Conservation (phyloP, 441 rosid species). For the Aquilaria agallochum region DNA sequence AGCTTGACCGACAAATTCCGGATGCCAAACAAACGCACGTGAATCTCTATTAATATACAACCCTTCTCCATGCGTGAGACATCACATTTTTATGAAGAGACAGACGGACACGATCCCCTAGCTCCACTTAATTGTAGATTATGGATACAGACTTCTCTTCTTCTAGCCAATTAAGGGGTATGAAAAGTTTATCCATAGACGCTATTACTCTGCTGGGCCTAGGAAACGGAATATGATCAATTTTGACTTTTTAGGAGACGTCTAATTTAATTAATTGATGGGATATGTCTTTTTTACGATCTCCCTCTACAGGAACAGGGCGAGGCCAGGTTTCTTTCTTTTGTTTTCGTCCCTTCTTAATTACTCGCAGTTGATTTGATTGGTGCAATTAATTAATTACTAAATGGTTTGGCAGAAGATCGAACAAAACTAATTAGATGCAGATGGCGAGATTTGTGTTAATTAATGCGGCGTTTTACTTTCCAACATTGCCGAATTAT, state of each 20-base stretch:
- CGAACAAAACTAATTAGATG: no score
- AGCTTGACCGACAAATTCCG: constrained; percentile 60
- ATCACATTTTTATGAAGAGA: no score
- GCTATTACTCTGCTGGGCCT: no score
- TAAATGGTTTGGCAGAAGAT: no score
- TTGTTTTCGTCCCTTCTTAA: constrained; percentile 11
- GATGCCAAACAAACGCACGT: constrained; percentile 61
- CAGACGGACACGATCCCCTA: no score
- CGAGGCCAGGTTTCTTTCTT: neutral
- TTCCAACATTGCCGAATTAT: constrained; percentile 14
- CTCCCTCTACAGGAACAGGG: neutral
- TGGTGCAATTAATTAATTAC: no score
- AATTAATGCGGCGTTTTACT: constrained; percentile 13
- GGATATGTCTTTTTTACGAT: neutral
- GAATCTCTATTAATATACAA: constrained; percentile 45
- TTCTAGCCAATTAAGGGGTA: no score
- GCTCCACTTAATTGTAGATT: no score
- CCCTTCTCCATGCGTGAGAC: constrained; percentile 7
- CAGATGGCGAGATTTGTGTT: constrained; percentile 2
- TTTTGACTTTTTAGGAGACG: constrained; percentile 1
- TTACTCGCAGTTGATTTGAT: constrained; percentile 2
- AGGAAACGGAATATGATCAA: constrained; percentile 12
- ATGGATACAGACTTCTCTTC: no score
- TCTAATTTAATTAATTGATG: neutral
- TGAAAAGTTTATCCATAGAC: no score